Percentiles rank a stretch among this genome's conserved stretches.
Evolutionary conservation across 2,329 filamentous ascomycete species (phyloP).

Genomic region (Aureobasidium leucospermi): DNA sequence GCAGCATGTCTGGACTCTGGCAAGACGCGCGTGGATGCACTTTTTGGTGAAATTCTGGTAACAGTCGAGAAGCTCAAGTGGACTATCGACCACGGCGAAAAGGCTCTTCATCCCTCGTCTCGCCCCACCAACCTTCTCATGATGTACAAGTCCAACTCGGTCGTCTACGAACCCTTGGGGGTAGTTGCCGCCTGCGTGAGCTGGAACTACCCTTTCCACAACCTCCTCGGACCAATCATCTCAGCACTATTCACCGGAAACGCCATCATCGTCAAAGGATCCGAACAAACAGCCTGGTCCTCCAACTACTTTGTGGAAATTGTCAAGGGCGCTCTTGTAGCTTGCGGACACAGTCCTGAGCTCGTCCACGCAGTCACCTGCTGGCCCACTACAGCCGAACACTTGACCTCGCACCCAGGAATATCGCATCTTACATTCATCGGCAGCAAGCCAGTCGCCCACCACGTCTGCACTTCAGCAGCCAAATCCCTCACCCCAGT

Average conservation of each 20-base stretch:
- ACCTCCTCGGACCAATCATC: constrained; percentile 84
- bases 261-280: constrained; percentile 85
- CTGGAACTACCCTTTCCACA: constrained; percentile 95
- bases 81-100: constrained; percentile 87
- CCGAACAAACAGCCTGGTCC: constrained; percentile 93
- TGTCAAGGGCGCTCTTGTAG: constrained; percentile 67
- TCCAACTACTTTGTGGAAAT: constrained; percentile 74
- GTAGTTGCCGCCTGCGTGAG: constrained; percentile 88
- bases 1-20: constrained; percentile 87
- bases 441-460: constrained; percentile 77
- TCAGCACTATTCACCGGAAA: constrained; percentile 88
- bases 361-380: constrained; percentile 81
- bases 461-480: constrained; percentile 79
- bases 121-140: constrained; percentile 87
- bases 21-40: constrained; percentile 92
- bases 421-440: constrained; percentile 95
- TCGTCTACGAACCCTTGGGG: constrained; percentile 84
- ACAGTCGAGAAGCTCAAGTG: constrained; percentile 91
- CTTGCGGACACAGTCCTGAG: constrained; percentile 73
- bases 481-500: constrained; percentile 81
- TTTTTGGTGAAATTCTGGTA: constrained; percentile 88
- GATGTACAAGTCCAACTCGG: constrained; percentile 89
- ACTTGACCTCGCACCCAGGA: constrained; percentile 75
- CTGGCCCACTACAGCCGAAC: constrained; percentile 74
- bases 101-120: constrained; percentile 61